Conservation (phyloP, 192 early-diverging fungal species). For the Dispira parvispora region DNA sequence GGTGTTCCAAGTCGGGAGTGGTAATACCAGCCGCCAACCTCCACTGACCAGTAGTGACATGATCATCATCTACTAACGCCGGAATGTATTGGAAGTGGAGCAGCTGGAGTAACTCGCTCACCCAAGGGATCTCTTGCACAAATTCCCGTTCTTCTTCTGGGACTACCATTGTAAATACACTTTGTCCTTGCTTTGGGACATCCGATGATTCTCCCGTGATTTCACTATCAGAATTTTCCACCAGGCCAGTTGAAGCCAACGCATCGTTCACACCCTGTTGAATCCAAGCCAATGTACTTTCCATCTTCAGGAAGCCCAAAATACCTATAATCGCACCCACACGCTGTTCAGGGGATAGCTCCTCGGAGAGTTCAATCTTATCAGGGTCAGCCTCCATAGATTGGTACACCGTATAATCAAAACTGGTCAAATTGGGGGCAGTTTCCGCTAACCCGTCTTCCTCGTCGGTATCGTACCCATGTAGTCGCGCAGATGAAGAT, state of each 20-base stretch:
- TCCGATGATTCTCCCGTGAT: neutral
- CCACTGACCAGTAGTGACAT: neutral
- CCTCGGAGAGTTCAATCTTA: neutral
- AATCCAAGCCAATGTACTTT: neutral
- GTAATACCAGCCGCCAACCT: neutral
- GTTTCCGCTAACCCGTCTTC: neutral
- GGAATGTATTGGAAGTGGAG: constrained; percentile 1
- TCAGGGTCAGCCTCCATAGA: neutral
- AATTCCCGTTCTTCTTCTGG: neutral
- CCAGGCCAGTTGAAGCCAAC: neutral
- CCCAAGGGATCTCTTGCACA: neutral
- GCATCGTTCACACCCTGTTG: neutral
- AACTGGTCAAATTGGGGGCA: neutral
- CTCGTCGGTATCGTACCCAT: neutral
- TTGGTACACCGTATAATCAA: neutral
- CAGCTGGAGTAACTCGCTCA: neutral
- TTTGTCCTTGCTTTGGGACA: neutral
- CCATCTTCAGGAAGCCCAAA: neutral
- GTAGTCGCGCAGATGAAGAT: neutral
- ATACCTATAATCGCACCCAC: neutral
- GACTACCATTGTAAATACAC: neutral
- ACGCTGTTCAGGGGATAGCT: neutral
- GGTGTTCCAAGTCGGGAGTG: neutral
- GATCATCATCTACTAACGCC: neutral
- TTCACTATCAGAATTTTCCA: neutral